Evolutionary conservation across 2,329 filamentous ascomycete species (phyloP).

Genomic region (Arthroderma sp.): DNA sequence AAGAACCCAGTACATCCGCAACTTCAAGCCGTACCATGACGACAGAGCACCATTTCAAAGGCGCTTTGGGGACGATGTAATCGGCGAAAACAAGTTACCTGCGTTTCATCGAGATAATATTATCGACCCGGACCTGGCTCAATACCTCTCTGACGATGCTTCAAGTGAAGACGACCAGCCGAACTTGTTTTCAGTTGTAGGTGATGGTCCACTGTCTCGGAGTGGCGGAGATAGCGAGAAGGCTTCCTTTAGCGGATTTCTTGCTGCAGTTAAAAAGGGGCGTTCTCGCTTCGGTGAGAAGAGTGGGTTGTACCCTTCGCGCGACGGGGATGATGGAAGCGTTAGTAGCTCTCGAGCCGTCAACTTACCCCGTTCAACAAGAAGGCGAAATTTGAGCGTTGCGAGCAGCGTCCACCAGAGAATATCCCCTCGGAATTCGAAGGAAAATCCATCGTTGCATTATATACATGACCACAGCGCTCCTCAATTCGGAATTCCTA

Average conservation of each 20-base stretch:
- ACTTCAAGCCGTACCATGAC: slow-evolving; percentile 59
- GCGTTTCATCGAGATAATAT: slow-evolving; percentile 99
- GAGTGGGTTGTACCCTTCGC: slow-evolving; percentile 56
- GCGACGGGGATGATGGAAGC: slow-evolving; percentile 53
- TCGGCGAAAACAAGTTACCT: slow-evolving; percentile 58
- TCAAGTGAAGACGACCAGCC: slow-evolving; percentile 89
- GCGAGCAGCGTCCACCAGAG: slow-evolving; percentile 62
- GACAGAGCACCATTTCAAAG: slow-evolving; percentile 82
- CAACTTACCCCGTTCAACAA: slow-evolving; percentile 50
- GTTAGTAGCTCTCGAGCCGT: slow-evolving; percentile 49
- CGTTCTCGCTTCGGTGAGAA: slow-evolving; percentile 63
- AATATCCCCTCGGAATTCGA: slow-evolving; percentile 57
- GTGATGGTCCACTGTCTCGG: slow-evolving; percentile 49
- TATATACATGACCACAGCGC: slow-evolving; percentile 24
- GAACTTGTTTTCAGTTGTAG: slow-evolving; percentile 67
- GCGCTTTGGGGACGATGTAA: slow-evolving; percentile 54
- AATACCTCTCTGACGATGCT: slow-evolving; percentile 88
- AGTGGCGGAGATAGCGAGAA: slow-evolving; percentile 61
- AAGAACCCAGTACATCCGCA: slow-evolving; percentile 68
- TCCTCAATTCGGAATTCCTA: slow-evolving; percentile 37
- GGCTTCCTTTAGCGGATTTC: slow-evolving; percentile 56
- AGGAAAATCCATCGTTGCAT: slow-evolving; percentile 36
- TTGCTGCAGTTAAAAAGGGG: slow-evolving; percentile 63
- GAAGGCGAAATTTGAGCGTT: slow-evolving; percentile 72
- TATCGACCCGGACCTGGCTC: slow-evolving; percentile 88